Conservation (phyloP, 371 early-diverging fungal genomes). For the Mucor irregularis region DNA sequence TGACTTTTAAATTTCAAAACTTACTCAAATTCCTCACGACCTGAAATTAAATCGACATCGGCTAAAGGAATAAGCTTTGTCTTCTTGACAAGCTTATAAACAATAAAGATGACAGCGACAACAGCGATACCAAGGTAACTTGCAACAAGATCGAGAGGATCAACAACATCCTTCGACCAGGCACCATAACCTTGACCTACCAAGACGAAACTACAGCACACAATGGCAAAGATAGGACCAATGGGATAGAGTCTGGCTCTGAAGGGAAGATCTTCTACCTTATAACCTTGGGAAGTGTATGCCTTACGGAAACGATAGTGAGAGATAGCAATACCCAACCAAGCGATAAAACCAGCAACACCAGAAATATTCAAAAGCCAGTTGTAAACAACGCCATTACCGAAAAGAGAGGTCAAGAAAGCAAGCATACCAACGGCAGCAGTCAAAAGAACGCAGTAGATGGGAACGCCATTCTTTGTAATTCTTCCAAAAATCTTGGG, state of each 20-base stretch:
- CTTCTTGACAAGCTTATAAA: conserved; percentile 56
- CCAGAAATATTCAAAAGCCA: conserved; percentile 68
- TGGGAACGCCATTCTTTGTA: conserved; percentile 53
- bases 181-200: conserved; percentile 65
- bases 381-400: conserved; percentile 48
- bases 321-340: conserved; percentile 74
- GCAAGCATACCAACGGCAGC: conserved; percentile 54
- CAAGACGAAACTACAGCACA: conserved; percentile 56
- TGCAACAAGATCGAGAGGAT: conserved; percentile 30
- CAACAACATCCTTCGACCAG: conserved; percentile 31
- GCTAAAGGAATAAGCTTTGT: conserved; percentile 56
- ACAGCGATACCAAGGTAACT: conserved; percentile 45
- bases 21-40: conserved; percentile 40
- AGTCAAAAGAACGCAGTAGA: conserved; percentile 55
- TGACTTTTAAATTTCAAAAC: no score
- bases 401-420: conserved; percentile 53
- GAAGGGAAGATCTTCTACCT: conserved; percentile 72
- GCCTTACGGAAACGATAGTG: conserved; percentile 86
- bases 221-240: conserved; percentile 67
- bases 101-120: conserved; percentile 37
- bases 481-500: conserved; percentile 46
- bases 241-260: conserved; percentile 68
- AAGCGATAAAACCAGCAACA: conserved; percentile 77
- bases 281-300: conserved; percentile 68
- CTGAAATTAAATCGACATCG: conserved; percentile 62